Evolutionary conservation across 257 asterid species (phyloP).

Genomic region (Echium plantagineum): DNA sequence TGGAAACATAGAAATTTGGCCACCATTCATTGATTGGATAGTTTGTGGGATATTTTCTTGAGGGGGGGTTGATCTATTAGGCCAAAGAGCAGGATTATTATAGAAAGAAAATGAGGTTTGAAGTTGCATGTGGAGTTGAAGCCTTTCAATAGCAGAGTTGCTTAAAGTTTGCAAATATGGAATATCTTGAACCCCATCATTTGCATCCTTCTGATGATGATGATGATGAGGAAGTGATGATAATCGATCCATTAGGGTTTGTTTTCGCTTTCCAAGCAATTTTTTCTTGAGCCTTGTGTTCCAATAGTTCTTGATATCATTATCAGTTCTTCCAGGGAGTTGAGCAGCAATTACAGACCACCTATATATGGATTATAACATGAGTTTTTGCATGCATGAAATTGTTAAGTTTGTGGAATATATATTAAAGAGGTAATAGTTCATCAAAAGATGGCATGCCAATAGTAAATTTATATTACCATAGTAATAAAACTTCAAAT

Average conservation of each 20-base stretch:
- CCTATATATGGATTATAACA: constrained; percentile 20
- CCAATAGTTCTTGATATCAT: constrained; percentile 94
- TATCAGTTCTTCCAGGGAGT: constrained; percentile 90
- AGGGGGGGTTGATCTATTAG: constrained; percentile 32
- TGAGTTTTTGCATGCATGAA: neutral
- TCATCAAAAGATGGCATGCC: too few relatives aligned
- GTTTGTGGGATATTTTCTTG: constrained; percentile 49
- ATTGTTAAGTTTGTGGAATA: too few relatives aligned
- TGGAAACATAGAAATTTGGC: neutral
- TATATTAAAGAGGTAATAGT: too few relatives aligned
- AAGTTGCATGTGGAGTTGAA: constrained; percentile 82
- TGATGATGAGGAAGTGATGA: constrained; percentile 11
- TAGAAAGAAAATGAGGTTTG: constrained; percentile 52
- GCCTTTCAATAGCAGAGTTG: constrained; percentile 82
- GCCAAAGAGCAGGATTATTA: constrained; percentile 52
- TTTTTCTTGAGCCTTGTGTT: constrained; percentile 80
- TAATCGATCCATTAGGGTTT: constrained; percentile 26
- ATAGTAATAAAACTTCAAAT: too few relatives aligned
- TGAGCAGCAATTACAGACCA: constrained; percentile 99
- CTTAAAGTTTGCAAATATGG: constrained; percentile 41
- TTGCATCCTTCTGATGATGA: constrained; percentile 21
- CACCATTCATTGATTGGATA: constrained; percentile 27
- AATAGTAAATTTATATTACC: too few relatives aligned
- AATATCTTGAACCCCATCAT: constrained; percentile 22
- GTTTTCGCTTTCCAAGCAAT: constrained; percentile 66